Evolutionary conservation across 108 stramenopile species (phyloP).

Genomic region (Cyclotella sp.): DNA sequence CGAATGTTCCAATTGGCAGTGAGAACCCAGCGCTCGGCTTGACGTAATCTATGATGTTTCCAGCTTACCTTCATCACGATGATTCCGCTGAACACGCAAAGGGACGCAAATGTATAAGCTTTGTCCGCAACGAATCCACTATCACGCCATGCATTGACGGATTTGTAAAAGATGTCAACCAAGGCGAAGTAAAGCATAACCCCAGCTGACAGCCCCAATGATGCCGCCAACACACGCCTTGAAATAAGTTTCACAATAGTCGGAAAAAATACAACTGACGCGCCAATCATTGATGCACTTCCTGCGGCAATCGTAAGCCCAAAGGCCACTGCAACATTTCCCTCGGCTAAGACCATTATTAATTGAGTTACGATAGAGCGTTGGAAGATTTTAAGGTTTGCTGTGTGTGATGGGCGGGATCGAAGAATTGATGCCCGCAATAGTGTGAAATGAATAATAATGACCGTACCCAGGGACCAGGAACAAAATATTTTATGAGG

Average conservation of each 20-base stretch:
- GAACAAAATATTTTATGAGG: too few species aligned
- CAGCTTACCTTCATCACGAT: conserved; percentile 59
- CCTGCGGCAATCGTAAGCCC: conserved; percentile 58
- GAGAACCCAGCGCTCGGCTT: neutral
- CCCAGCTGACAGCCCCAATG: conserved; percentile 84
- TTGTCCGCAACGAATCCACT: conserved; percentile 44
- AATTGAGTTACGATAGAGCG: neutral
- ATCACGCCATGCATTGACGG: conserved; percentile 47
- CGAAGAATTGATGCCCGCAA: too few species aligned
- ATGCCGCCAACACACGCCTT: conserved; percentile 63
- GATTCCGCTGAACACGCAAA: conserved; percentile 69
- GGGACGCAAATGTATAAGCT: conserved; percentile 61
- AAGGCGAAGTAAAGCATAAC: conserved; percentile 94
- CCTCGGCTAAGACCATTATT: neutral
- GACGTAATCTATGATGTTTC: neutral
- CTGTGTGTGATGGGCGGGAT: too few species aligned
- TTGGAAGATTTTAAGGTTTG: neutral
- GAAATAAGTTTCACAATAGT: conserved; percentile 66
- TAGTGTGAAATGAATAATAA: too few species aligned
- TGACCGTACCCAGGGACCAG: too few species aligned
- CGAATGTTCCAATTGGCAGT: too few species aligned
- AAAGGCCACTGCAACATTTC: conserved; percentile 61
- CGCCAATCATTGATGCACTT: conserved; percentile 64
- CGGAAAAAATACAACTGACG: conserved; percentile 80
- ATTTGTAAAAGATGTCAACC: conserved; percentile 84